Conservation (phyloP, 2,329 filamentous ascomycete species). For the Coniochaeta prunicola region DNA sequence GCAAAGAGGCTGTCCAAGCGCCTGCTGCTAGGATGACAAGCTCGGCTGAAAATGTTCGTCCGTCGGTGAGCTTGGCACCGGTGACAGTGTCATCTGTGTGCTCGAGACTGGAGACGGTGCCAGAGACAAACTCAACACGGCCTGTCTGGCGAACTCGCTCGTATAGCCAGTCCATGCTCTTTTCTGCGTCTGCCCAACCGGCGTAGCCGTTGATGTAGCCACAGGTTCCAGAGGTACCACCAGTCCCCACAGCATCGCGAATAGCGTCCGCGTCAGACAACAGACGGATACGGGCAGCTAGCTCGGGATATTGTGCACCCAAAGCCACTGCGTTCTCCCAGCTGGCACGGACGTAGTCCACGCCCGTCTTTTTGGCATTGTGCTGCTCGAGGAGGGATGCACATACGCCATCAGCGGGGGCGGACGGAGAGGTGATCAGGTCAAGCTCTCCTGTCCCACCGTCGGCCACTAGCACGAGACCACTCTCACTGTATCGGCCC, state of each 20-base stretch:
- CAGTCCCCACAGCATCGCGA: conserved; percentile 34
- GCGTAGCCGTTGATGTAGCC: conserved; percentile 69
- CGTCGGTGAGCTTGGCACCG: conserved; percentile 42
- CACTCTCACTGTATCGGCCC: conserved; percentile 63
- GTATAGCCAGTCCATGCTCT: conserved; percentile 59
- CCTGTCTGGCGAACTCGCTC: conserved; percentile 44
- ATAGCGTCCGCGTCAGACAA: conserved; percentile 39
- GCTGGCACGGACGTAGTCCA: conserved; percentile 53
- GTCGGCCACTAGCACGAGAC: conserved; percentile 58
- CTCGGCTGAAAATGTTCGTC: conserved; percentile 38
- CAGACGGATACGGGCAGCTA: conserved; percentile 30
- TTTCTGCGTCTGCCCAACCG: conserved; percentile 76
- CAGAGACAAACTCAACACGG: conserved; percentile 49
- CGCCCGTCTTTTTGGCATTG: conserved; percentile 35
- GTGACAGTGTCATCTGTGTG: conserved; percentile 33
- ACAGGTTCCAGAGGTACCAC: conserved; percentile 49
- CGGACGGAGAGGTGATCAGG: conserved; percentile 2
- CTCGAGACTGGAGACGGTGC: conserved; percentile 36
- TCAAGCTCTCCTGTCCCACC: conserved; percentile 18
- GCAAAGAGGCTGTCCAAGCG: conserved; percentile 73
- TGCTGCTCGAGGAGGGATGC: conserved; percentile 12
- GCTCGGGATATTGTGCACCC: conserved; percentile 30
- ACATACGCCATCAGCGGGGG: not conserved
- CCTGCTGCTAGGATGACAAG: conserved; percentile 77
- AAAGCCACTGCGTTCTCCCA: conserved; percentile 52